Percentiles rank a stretch among this genome's conserved stretches.
Conservation (phyloP, 1,139 yeast genomes). For the Wickerhamiella infanticola region DNA sequence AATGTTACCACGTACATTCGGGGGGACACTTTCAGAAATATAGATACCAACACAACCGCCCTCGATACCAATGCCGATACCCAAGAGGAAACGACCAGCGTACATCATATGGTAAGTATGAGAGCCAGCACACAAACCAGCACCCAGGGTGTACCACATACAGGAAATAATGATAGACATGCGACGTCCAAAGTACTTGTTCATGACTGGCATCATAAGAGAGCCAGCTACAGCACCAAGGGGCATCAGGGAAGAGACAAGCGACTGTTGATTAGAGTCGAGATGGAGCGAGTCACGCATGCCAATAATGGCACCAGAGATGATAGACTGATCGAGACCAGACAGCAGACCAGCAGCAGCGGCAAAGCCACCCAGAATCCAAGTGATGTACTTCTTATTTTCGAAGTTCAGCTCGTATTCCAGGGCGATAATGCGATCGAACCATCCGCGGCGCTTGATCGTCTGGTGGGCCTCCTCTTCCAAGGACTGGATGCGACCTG, state of each 20-base stretch:
- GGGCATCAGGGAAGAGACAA: constrained; percentile 43
- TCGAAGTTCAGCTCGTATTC: constrained; percentile 7
- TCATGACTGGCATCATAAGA: constrained; percentile 46
- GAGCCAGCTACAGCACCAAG: constrained; percentile 62
- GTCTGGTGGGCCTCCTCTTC: constrained; percentile 3
- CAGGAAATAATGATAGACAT: constrained; percentile 37
- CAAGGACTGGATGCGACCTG: not conserved
- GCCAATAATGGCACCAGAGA: constrained; percentile 41
- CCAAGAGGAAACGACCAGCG: constrained; percentile 42
- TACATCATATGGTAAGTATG: constrained; percentile 30
- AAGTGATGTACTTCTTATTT: constrained; percentile 8
- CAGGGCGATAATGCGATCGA: constrained; percentile 2
- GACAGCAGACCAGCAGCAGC: constrained; percentile 46
- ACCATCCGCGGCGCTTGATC: not conserved
- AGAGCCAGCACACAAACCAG: constrained; percentile 39
- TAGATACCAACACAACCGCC: constrained; percentile 47
- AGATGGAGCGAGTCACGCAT: constrained; percentile 34
- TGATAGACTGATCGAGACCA: constrained; percentile 61
- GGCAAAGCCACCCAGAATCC: constrained; percentile 21
- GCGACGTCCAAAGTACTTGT: constrained; percentile 39
- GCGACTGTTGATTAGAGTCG: constrained; percentile 38
- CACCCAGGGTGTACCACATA: constrained; percentile 41
- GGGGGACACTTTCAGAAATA: constrained; percentile 42
- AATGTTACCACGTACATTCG: constrained; percentile 36
- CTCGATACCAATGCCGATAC: constrained; percentile 45